Evolutionary conservation across 2,329 filamentous ascomycete species (phyloP).

Genomic region (Neofusicoccum sp.): DNA sequence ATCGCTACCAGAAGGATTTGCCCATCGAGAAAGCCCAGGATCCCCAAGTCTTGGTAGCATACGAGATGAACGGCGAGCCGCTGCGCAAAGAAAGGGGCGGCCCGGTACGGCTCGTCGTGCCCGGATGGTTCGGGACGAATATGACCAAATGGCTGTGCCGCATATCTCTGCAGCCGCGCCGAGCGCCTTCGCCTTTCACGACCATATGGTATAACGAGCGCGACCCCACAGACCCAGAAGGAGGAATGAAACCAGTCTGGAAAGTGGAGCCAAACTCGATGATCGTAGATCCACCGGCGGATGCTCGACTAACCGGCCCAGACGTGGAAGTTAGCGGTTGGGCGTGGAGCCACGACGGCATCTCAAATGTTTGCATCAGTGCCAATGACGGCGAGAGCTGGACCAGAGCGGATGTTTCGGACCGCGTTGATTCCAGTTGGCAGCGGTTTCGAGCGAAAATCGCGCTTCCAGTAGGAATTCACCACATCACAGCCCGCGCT

Average conservation of each 20-base stretch:
- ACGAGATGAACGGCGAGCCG: slow-evolving; percentile 30
- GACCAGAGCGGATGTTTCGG: background rate
- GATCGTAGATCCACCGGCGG: slow-evolving; percentile 28
- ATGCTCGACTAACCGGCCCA: slow-evolving; percentile 3
- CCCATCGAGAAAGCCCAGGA: slow-evolving; percentile 31
- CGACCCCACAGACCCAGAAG: slow-evolving; percentile 23
- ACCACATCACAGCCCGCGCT: slow-evolving; percentile 22
- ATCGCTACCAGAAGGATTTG: slow-evolving; percentile 38
- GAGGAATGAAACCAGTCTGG: slow-evolving; percentile 31
- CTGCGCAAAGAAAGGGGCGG: slow-evolving; percentile 31
- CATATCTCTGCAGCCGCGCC: slow-evolving; percentile 25
- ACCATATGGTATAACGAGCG: slow-evolving; percentile 34
- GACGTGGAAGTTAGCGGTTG: slow-evolving; percentile 28
- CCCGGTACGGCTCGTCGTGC: slow-evolving; percentile 35
- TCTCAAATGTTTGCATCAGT: slow-evolving; percentile 29
- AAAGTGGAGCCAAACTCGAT: slow-evolving; percentile 33
- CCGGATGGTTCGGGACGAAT: slow-evolving; percentile 38
- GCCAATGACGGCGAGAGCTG: slow-evolving; percentile 25
- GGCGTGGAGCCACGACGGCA: slow-evolving; percentile 32
- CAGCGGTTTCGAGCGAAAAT: slow-evolving; percentile 18
- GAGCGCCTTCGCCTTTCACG: slow-evolving; percentile 32
- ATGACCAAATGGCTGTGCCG: slow-evolving; percentile 36
- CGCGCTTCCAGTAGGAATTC: background rate
- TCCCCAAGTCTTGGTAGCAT: slow-evolving; percentile 33
- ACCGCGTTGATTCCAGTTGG: slow-evolving; percentile 23